Evolutionary conservation across 2,329 filamentous ascomycete genomes (phyloP), one percentile per base, ranked within the genome.

Genomic region (Fusarium luffae): DNA sequence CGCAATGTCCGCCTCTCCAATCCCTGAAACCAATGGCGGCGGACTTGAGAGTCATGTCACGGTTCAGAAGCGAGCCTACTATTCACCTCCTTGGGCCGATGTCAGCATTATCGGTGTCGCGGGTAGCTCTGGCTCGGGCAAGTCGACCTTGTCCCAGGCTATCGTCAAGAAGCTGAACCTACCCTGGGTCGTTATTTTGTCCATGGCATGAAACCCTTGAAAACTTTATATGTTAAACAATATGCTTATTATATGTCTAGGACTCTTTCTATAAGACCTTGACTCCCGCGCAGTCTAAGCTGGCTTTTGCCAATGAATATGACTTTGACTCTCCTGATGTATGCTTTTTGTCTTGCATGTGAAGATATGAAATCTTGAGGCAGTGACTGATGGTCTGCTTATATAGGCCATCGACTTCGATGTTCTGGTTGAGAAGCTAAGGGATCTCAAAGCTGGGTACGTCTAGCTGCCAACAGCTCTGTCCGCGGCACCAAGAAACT

Each of bases 181-280:
- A 69, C 96, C 96, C 59, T 99, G 96, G 95, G 96, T 99, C 66
- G 94, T 98, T 51, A 98, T 99, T 80, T 82, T 99, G 74, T 97
- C 94, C 43, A 98, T 99, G 91, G 93, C 95, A 86, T 77, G 83
- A 77, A 51, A 21, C 27, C 57, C 51, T 40, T 40, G 30, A 27
- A 42, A 42, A 52, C 14, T 41, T 27, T 44, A 23, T 19, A 42
- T 47, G 47, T 46, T 47, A 18, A 44, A 46, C 51, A 18, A 32
- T 18, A 54, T 65, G 49, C 76, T 79, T 63, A 78, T 70, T 32
- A 21, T 66, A 54, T 52, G 43, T 58, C n/a, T 70, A 97, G 93
- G 96, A 99, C 81, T 98, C 95, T 14, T 99, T 97, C 81, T 99
- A 99, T 83, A 98, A 98, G 82, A 92, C 91, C 19, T 83, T 99